Base-by-base conservation (phyloP, 108 stramenopile genomes). In the Hondaea fermentalgiana region DNA sequence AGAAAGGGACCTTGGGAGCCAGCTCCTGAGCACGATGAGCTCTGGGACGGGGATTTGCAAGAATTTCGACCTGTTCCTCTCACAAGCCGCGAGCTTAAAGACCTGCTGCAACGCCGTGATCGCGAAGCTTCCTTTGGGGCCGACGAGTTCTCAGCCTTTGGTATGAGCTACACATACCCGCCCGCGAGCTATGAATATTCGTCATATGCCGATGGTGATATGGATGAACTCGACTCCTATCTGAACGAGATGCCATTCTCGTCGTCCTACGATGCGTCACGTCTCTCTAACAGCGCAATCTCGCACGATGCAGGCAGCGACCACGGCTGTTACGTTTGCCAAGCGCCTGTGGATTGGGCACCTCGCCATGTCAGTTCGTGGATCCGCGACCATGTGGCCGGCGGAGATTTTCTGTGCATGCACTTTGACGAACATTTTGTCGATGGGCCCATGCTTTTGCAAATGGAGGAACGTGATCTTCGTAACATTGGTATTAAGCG, bases 391-490 rank as follows among this genome's bases (percentile, higher is more conserved):
- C 51, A 53, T 83, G 51, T 83, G 6, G 76, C 76, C 8, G 76
- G 76, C 3, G 76, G 76, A 6, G 76, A 83, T 16, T 83, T 83
- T 28, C 28, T 83, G 25, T 53, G 76, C 51, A 6, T 53, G 25
- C 19, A 83, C 51, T 83, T 83, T 23, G 76, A 83, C 19, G 49
- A 83, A 23, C 45, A 83, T 35, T 53, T 21, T 35, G 51, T 83
- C 76, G 76, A 83, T 23, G 76, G 76, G 12, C 49, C 76, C n/a
- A 83, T 83, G 76, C 28, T 83, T 12, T 23, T 83, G 17, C 76
- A 83, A 23, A 83, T 83, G 76, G 76, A 83, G 23, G 76, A 83
- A 45, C 76, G 76, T 45, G 76, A 83, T 45, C 51, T 83, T 83
- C 45, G 76, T 16, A 83, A 83, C 51, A 53, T 83, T 83, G 76